A percentile compares a stretch with the other conserved stretches of the same genome.
phyloP scores from a whole-genome alignment of 2,329 filamentous ascomycete species.

The Ophiocordyceps unilateralis region DNA sequence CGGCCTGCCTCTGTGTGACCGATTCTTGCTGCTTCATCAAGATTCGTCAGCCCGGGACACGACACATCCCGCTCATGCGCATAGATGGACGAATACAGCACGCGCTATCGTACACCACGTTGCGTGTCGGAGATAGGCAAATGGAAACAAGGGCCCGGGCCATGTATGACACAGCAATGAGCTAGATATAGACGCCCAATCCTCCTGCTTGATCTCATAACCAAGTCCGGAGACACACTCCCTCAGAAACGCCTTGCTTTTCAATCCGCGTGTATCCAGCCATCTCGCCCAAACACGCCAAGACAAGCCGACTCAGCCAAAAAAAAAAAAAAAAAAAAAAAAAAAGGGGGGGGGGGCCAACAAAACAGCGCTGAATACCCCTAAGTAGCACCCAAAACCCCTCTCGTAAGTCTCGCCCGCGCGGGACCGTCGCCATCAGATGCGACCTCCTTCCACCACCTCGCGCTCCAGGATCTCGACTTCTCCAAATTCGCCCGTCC shows the following conservation, averaged over 20 bases:
- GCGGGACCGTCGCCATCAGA: too few relatives aligned
- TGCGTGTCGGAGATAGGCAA: too few relatives aligned
- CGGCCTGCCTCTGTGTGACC: too few relatives aligned
- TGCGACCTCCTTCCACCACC: conserved; percentile 39
- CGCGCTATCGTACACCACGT: too few relatives aligned
- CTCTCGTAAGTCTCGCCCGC: too few relatives aligned
- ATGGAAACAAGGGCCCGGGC: too few relatives aligned
- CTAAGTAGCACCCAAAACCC: not conserved
- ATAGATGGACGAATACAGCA: too few relatives aligned
- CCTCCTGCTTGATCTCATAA: not conserved
- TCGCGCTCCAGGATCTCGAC: conserved; percentile 48
- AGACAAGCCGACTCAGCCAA: not conserved
- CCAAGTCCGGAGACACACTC: not conserved
- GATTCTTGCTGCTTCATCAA: too few relatives aligned
- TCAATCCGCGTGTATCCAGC: not conserved
- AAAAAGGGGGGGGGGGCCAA: not conserved
- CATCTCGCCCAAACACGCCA: not conserved
- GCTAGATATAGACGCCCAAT: not conserved
- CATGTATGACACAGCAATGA: too few relatives aligned
- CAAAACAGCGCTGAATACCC: not conserved
- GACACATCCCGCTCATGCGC: too few relatives aligned
- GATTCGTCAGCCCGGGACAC: too few relatives aligned
- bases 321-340: not conserved
- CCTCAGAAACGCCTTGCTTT: not conserved
- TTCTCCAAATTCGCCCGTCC: conserved; percentile 48